Evolutionary conservation across 306 rosid genomes (phyloP).

Genomic region (Acacia melanoxylon): DNA sequence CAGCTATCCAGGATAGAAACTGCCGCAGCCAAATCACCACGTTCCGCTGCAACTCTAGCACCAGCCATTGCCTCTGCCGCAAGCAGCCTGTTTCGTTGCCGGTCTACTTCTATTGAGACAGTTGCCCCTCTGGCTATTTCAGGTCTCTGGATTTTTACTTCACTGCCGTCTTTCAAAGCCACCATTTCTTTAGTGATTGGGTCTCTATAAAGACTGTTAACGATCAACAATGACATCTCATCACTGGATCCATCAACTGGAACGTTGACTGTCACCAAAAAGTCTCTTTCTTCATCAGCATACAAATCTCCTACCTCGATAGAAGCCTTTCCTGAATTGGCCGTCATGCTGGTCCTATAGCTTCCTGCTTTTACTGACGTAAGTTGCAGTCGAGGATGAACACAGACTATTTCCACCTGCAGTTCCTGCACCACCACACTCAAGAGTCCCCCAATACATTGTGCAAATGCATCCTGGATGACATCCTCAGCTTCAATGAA

Average conservation of each 20-base stretch:
- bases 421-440: slow-evolving; percentile 94
- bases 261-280: slow-evolving; percentile 69
- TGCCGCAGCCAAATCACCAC: slow-evolving; percentile 68
- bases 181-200: slow-evolving; percentile 66
- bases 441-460: slow-evolving; percentile 93
- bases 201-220: slow-evolving; percentile 57
- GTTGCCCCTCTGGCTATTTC: slow-evolving; percentile 38
- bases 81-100: slow-evolving; percentile 67
- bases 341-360: slow-evolving; percentile 54
- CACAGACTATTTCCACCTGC: slow-evolving; percentile 56
- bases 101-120: slow-evolving; percentile 80
- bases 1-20: slow-evolving; percentile 68
- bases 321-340: slow-evolving; percentile 59
- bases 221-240: slow-evolving; percentile 64
- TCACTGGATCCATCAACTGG: slow-evolving; percentile 57
- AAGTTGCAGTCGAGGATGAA: slow-evolving; percentile 54
- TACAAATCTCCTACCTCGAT: slow-evolving; percentile 77
- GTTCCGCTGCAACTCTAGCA: slow-evolving; percentile 76
- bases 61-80: slow-evolving; percentile 79
- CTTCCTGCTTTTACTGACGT: slow-evolving; percentile 79
- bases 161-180: slow-evolving; percentile 44
- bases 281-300: slow-evolving; percentile 94
- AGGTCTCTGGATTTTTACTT: slow-evolving; percentile 79
- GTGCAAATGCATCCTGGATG: slow-evolving; percentile 98
- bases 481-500: slow-evolving; percentile 84